phyloP scores from a whole-genome alignment of 108 stramenopile species.

The Skeletonema costatum region DNA sequence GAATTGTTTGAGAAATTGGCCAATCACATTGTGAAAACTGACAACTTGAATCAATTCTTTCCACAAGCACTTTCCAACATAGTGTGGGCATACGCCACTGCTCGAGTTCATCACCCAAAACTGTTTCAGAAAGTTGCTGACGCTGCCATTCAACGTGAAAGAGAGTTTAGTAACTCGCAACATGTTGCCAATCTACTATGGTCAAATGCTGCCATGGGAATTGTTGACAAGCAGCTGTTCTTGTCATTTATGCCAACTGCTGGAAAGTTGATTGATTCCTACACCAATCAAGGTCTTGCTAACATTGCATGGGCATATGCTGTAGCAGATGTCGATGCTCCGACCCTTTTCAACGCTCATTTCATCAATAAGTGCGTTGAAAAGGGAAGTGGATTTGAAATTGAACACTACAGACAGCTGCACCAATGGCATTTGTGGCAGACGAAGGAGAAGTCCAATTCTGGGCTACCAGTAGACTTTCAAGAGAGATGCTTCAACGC shows the following conservation, averaged over 20 bases:
- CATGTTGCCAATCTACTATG: slow-evolving; percentile 46
- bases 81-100: slow-evolving; percentile 10
- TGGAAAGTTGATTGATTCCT: no score
- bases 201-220: slow-evolving; percentile 11
- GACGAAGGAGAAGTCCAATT: no score
- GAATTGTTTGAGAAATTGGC: slow-evolving; percentile 17
- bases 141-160: slow-evolving; percentile 13
- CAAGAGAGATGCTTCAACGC: no score
- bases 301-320: no score
- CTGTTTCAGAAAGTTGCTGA: not conserved
- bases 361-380: slow-evolving; percentile 13
- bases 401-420: no score
- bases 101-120: not conserved
- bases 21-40: not conserved
- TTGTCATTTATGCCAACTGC: no score
- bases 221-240: no score
- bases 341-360: slow-evolving; percentile 17
- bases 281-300: no score
- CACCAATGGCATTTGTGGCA: no score
- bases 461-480: no score
- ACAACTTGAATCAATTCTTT: not conserved
- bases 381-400: no score
- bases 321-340: slow-evolving; percentile 21
- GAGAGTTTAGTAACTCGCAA: slow-evolving; percentile 38
- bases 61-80: not conserved